Evolutionary conservation across 148 eudicot genomes (phyloP).

Genomic region (Rhododendron mucronatum): DNA sequence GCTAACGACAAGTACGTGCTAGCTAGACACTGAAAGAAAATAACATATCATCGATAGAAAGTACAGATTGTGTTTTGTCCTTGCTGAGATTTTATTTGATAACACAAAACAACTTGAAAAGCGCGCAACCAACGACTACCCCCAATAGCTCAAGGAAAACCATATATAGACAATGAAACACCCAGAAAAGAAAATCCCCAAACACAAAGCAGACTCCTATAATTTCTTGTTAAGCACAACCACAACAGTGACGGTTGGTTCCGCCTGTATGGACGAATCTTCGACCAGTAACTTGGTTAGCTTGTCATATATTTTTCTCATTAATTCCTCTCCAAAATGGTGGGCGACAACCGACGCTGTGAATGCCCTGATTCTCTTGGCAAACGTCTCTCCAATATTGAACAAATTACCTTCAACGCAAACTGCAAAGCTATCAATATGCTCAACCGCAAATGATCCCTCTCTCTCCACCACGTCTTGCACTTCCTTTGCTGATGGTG

Average conservation of each 20-base stretch:
- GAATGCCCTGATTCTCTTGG: constrained; percentile 14
- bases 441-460: constrained; percentile 23
- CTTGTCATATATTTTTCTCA: constrained; percentile 5
- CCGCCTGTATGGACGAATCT: constrained; percentile 9
- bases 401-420: background rate
- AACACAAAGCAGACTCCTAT: too few species aligned
- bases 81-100: too few species aligned
- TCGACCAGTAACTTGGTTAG: constrained; percentile 1
- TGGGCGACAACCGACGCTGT: constrained; percentile 13
- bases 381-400: background rate
- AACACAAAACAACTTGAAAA: too few species aligned
- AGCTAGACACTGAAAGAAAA: too few species aligned
- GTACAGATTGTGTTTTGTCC: too few species aligned
- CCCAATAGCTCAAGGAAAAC: too few species aligned
- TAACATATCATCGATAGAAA: too few species aligned
- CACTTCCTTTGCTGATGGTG: constrained; percentile 25
- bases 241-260: background rate
- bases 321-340: constrained; percentile 20
- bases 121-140: too few species aligned
- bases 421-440: constrained; percentile 3
- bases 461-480: constrained; percentile 13
- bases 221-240: constrained; percentile 12
- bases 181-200: too few species aligned
- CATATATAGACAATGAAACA: too few species aligned
- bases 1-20: too few species aligned